A percentile compares a stretch with the other conserved stretches of the same genome.
These are phyloP conservation scores for Sugiyamaella floridensis DNA, from an alignment of 805 yeast genomes.

Conservation along the genomic window DNA sequence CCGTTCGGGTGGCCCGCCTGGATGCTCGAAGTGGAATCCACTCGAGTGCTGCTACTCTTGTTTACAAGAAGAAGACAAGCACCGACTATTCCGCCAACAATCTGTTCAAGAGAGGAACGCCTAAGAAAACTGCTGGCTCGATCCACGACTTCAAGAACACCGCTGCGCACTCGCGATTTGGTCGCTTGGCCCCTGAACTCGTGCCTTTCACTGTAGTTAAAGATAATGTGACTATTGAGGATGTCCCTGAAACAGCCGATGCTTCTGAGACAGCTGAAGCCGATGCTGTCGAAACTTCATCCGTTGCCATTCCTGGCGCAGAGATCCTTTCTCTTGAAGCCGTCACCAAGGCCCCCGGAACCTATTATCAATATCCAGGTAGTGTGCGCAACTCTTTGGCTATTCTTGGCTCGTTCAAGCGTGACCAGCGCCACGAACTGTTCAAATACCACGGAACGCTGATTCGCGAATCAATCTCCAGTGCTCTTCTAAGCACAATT, in stretches of 20 bases:
- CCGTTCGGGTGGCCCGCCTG: background rate
- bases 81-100: conserved; percentile 7
- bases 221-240: background rate
- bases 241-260: background rate
- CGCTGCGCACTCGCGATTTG: conserved; percentile 12
- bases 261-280: background rate
- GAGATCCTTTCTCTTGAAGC: conserved; percentile 3
- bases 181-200: conserved; percentile 8
- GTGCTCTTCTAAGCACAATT: conserved; percentile 36
- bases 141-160: conserved; percentile 14
- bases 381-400: conserved; percentile 39
- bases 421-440: conserved; percentile 61
- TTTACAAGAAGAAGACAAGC: conserved; percentile 12
- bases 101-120: conserved; percentile 21
- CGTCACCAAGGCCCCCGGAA: conserved; percentile 2
- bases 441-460: conserved; percentile 55
- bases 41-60: conserved; percentile 3
- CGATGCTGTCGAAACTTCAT: background rate
- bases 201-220: background rate
- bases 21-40: conserved; percentile 5
- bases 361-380: conserved; percentile 33
- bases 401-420: conserved; percentile 57
- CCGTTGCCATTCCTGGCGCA: conserved; percentile 9
- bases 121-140: conserved; percentile 16
- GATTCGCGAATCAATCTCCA: conserved; percentile 48